phyloP scores from a whole-genome alignment of 179 eudicot genomes.

The Beta macrorhiza region DNA sequence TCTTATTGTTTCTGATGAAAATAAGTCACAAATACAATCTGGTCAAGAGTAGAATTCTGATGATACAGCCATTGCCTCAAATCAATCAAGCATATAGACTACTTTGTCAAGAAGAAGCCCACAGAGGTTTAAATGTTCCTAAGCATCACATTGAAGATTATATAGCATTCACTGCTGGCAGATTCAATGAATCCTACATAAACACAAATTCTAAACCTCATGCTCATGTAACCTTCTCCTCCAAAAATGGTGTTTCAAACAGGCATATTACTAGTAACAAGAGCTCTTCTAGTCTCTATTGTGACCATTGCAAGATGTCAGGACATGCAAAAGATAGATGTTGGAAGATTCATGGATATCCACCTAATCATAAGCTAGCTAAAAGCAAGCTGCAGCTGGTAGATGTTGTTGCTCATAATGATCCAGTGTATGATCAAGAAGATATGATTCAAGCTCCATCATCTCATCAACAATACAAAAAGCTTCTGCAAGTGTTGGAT shows the following conservation, averaged over 20 bases:
- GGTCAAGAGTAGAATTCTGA: neutral
- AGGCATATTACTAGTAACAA: too few relatives aligned
- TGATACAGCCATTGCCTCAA: neutral
- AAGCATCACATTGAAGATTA: too few relatives aligned
- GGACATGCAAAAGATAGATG: neutral
- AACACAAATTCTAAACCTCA: too few relatives aligned
- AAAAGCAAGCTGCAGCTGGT: neutral
- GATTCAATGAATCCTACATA: too few relatives aligned
- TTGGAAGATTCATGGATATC: neutral
- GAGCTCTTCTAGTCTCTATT: too few relatives aligned
- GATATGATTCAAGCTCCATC: too few relatives aligned
- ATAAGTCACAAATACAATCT: too few relatives aligned
- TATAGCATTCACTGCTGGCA: too few relatives aligned
- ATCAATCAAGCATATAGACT: neutral
- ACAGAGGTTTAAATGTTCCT: neutral
- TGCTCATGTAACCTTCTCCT: too few relatives aligned
- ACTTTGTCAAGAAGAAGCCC: neutral
- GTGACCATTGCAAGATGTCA: neutral
- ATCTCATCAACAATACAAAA: neutral
- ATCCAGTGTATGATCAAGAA: neutral
- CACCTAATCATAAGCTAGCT: neutral
- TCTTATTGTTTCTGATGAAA: neutral
- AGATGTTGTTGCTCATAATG: rapidly evolving
- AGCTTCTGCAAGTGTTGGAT: neutral
- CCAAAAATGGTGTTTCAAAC: neutral